These are phyloP conservation scores for Saturnispora sekii DNA, from an alignment of 805 yeast species.

Conservation along the genomic window DNA sequence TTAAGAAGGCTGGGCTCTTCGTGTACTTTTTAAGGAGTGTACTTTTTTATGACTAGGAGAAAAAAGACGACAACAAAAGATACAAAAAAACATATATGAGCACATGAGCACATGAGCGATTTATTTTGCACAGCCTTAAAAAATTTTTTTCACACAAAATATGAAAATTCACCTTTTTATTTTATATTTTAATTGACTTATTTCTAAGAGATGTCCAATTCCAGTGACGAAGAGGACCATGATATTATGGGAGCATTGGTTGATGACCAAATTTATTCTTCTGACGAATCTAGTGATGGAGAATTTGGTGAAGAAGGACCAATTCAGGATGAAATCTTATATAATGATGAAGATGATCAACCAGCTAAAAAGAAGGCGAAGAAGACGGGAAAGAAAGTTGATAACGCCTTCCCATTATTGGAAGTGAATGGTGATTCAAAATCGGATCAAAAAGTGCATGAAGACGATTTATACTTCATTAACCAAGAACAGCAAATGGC, in stretches of 20 bases:
- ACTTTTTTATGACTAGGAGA: no score
- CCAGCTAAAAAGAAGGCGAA: constrained; percentile 13
- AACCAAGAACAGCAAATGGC: constrained; percentile 20
- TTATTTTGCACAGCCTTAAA: background rate
- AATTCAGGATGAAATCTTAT: constrained; percentile 45
- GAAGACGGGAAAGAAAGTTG: constrained; percentile 12
- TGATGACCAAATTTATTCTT: constrained; percentile 24
- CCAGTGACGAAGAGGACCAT: constrained; percentile 29
- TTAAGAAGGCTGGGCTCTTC: no score
- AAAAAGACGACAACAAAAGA: no score
- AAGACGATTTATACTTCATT: constrained; percentile 14
- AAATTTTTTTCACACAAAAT: background rate
- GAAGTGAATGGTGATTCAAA: constrained; percentile 33
- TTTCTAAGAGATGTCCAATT: background rate
- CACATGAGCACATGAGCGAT: background rate
- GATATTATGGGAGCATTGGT: constrained; percentile 60
- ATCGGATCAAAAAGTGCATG: constrained; percentile 7
- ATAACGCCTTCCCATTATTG: constrained; percentile 28
- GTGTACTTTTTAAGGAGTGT: no score
- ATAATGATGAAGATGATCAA: constrained; percentile 36
- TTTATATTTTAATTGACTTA: constrained; percentile 9
- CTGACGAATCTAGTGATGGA: constrained; percentile 10
- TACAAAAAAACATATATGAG: no score
- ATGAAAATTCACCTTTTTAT: constrained; percentile 7
- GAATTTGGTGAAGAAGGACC: constrained; percentile 16